Base-by-base conservation (phyloP, 129 eudicot genomes). In the Erigeron canadensis region DNA sequence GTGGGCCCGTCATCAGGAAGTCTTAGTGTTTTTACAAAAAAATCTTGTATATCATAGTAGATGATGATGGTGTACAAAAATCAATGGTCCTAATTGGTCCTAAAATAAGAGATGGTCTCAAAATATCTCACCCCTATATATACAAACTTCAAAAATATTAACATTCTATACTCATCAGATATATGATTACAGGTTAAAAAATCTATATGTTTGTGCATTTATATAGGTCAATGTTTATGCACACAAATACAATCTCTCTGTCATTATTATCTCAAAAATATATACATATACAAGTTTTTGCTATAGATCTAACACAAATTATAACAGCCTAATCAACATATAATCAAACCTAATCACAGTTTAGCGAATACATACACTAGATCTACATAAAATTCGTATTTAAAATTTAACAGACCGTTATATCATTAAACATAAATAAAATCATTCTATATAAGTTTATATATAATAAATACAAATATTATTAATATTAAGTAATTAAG, bases 331-430 rank as follows among this genome's bases (percentile, higher is more conserved):
- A 22, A 60, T 59, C 46, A 60, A 56, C 63, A 19, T 12, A 60
- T 59, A 4, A 41, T 48, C 13, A 59, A 61, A 60, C 65, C 40
- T 58, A 76, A 59, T 59, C 38, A 17, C 55, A 39, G 43, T 68
- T 46, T 16, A 41, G 34, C 44, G 44, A 59, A 46, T 63, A 37
- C n/a, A 47, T 21, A 77, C 34, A 15, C 63, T 69, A 77, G 81
- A 77, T 77, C 81, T 63, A 69, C 70, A 39, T 47, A 47, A 58
- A 60, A 69, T 69, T 56, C 81, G 28, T 59, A 68, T 47, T 18
- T n/a, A 38, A 5, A 39, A 18, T 16, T 19, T 6, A 38, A 63
- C 21, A 42, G 60, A 65, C 22, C 57, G 18, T 16, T 13, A 5
- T 15, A 38, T 50, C 23, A 28, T 3, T 28, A 28, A 1, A 28